Conservation (phyloP, 1,284 basidiomycete genomes). For the Trichosporon sp. region DNA sequence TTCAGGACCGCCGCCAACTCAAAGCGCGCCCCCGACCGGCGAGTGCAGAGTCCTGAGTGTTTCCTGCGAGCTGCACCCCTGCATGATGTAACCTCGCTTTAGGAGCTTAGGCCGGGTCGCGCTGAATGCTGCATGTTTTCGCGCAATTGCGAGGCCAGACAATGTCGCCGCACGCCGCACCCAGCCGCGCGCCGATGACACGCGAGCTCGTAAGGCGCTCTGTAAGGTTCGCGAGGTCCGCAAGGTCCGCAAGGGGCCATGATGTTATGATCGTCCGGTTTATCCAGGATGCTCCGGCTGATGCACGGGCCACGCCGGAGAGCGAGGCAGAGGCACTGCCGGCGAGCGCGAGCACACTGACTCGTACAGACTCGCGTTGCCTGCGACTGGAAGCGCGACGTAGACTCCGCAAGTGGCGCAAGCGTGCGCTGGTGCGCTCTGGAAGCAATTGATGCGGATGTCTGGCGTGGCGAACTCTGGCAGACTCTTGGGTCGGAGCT, state of each 20-base stretch:
- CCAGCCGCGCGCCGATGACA: neutral
- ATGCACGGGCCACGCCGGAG: too few relatives aligned
- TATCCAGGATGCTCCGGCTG: too few relatives aligned
- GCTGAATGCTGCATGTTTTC: neutral
- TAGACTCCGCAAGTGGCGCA: too few relatives aligned
- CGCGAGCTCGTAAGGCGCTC: too few relatives aligned
- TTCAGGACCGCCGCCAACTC: neutral
- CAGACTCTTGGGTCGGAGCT: too few relatives aligned
- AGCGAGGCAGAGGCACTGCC: too few relatives aligned
- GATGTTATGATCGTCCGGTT: too few relatives aligned
- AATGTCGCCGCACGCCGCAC: neutral
- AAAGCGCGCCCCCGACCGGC: neutral
- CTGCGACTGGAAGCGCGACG: too few relatives aligned
- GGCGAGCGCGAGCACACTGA: neutral
- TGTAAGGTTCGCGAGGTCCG: too few relatives aligned
- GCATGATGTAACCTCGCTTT: neutral
- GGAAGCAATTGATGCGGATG: neutral
- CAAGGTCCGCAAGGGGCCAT: neutral
- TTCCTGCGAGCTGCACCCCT: neutral
- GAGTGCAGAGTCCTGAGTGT: neutral
- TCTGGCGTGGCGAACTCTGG: too few relatives aligned
- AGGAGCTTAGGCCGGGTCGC: neutral
- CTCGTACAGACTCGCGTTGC: too few relatives aligned
- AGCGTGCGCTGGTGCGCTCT: neutral
- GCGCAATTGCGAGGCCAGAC: neutral